phyloP scores from a whole-genome alignment of 768 basidiomycete genomes.

The Brasilioporus rufonigricans region DNA sequence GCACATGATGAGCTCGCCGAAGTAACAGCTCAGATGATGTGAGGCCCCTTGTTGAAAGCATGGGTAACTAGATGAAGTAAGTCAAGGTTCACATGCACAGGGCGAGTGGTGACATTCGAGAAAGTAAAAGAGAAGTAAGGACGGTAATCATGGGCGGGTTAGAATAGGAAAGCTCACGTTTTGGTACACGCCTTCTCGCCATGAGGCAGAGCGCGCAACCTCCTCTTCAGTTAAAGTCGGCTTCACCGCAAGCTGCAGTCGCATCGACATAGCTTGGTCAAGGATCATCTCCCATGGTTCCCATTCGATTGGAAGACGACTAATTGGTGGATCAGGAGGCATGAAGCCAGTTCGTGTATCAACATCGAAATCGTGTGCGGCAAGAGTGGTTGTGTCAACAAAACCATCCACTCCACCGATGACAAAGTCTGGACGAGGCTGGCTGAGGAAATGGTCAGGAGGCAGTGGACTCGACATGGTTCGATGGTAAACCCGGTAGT shows the following conservation, averaged over 20 bases:
- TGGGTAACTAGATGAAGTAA: constrained; percentile 45
- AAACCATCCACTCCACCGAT: constrained; percentile 21
- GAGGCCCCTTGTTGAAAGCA: constrained; percentile 47
- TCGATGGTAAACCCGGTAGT: not conserved
- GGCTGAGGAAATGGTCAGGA: constrained; percentile 35
- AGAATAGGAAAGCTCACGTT: constrained; percentile 39
- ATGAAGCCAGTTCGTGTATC: constrained; percentile 90
- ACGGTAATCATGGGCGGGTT: not conserved
- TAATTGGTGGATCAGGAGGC: constrained; percentile 71
- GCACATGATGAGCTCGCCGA: constrained; percentile 70
- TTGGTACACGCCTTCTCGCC: constrained; percentile 50
- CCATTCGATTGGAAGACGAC: constrained; percentile 60
- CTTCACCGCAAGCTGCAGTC: constrained; percentile 57
- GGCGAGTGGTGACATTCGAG: not conserved
- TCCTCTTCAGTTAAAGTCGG: constrained; percentile 38
- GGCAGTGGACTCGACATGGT: constrained; percentile 16
- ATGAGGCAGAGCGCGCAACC: constrained; percentile 42
- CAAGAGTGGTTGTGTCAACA: constrained; percentile 60
- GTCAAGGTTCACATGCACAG: not conserved
- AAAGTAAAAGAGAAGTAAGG: not conserved
- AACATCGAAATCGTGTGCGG: constrained; percentile 89
- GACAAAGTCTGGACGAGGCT: constrained; percentile 32
- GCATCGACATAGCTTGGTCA: constrained; percentile 44
- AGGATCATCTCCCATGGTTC: constrained; percentile 70
- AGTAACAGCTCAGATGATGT: constrained; percentile 52